A percentile compares a stretch with the other conserved stretches of the same genome.
phyloP scores from a whole-genome alignment of 208 protist species.

The Phytomonas sp. region DNA sequence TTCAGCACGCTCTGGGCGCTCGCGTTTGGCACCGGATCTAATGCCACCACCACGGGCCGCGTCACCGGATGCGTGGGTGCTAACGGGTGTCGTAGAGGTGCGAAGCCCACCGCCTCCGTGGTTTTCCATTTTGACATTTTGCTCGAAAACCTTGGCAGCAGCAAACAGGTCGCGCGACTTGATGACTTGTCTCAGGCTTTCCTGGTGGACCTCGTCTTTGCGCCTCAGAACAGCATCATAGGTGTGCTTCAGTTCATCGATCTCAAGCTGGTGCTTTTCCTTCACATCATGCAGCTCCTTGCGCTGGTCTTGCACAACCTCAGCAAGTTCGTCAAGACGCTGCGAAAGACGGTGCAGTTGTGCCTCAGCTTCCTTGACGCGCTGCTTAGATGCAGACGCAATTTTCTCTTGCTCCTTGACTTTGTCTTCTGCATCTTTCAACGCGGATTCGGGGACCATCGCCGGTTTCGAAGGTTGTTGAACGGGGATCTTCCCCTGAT shows the following conservation, averaged over 20 bases:
- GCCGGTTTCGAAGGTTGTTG: too few species aligned
- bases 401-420: slow-evolving; percentile 4
- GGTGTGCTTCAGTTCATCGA: slow-evolving; percentile 30
- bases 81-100: slow-evolving; percentile 6
- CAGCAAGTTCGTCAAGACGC: slow-evolving; percentile 36
- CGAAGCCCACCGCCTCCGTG: neutral
- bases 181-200: slow-evolving; percentile 37
- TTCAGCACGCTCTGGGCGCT: too few species aligned
- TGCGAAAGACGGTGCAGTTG: slow-evolving; percentile 29
- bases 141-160: slow-evolving; percentile 32
- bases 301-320: slow-evolving; percentile 33
- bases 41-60: too few species aligned
- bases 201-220: slow-evolving; percentile 44
- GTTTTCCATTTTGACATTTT: slow-evolving; percentile 10
- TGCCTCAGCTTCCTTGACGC: slow-evolving; percentile 23
- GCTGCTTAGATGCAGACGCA: slow-evolving; percentile 10
- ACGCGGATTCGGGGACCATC: too few species aligned
- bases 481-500: too few species aligned
- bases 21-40: too few species aligned
- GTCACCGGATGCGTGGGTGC: neutral
- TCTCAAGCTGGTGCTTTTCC: slow-evolving; percentile 32
- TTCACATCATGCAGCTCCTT: slow-evolving; percentile 25
- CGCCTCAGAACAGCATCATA: slow-evolving; percentile 31
- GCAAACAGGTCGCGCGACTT: slow-evolving; percentile 33
- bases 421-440: too few species aligned